Conservation (phyloP, 2,329 filamentous ascomycete species). For the Cytospora mali region DNA sequence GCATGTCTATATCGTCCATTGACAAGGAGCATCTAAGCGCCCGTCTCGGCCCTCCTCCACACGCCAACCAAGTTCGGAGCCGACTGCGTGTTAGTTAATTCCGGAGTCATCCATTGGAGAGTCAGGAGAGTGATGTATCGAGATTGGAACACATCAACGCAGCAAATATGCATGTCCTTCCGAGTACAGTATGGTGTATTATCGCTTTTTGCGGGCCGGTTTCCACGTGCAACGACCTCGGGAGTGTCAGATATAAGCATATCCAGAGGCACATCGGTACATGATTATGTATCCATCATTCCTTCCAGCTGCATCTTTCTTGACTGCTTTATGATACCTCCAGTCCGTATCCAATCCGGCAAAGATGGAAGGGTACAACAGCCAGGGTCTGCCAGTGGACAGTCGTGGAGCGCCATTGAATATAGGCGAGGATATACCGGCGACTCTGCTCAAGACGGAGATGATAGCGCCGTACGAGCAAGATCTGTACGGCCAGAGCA, state of each 20-base stretch:
- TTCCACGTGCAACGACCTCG: no score
- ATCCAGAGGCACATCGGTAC: not conserved
- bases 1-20: not conserved
- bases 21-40: not conserved
- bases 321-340: not conserved
- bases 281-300: no score
- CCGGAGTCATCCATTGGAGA: not conserved
- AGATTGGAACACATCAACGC: not conserved
- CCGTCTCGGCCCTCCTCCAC: not conserved
- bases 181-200: not conserved
- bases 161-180: not conserved
- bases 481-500: not conserved
- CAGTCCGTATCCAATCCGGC: not conserved
- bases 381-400: not conserved
- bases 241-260: not conserved
- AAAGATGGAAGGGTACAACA: not conserved
- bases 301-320: not conserved
- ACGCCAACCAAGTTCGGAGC: not conserved
- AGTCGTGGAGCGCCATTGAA: not conserved
- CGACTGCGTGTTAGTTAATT: not conserved
- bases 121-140: not conserved
- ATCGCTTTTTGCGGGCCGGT: not conserved
- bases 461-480: not conserved
- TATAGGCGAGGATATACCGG: not conserved
- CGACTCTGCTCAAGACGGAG: not conserved